These are phyloP conservation scores for Penicillium malachiteum DNA, from an alignment of 495 filamentous ascomycete species.

Conservation along the genomic window DNA sequence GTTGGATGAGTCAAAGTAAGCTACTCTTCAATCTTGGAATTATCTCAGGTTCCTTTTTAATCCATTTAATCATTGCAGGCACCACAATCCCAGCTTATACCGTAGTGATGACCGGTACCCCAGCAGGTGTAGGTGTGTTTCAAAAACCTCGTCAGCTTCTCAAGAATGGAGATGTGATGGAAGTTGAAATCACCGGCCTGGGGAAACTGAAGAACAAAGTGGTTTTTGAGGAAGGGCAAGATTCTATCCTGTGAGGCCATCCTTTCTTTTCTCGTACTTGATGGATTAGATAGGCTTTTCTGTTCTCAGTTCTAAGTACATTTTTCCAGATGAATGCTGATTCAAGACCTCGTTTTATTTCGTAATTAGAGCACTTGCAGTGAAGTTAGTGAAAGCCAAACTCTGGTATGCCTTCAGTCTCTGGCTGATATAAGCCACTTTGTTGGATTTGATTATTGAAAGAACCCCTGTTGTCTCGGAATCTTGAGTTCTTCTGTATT, in stretches of 20 bases:
- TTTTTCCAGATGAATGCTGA: background rate
- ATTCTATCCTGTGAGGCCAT: background rate
- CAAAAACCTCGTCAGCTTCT: slow-evolving; percentile 6
- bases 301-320: background rate
- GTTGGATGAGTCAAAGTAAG: background rate
- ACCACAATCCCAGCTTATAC: slow-evolving; percentile 64
- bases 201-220: background rate
- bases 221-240: background rate
- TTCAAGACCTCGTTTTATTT: background rate
- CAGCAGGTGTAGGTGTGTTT: slow-evolving; percentile 8
- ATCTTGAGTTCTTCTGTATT: too few relatives aligned
- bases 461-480: too few relatives aligned
- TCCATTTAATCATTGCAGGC: slow-evolving; percentile 28
- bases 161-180: background rate
- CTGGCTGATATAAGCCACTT: slow-evolving; percentile 3
- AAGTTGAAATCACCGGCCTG: background rate
- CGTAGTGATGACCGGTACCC: slow-evolving; percentile 8
- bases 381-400: slow-evolving; percentile 8
- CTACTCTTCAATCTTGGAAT: background rate
- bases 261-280: background rate
- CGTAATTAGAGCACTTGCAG: slow-evolving; percentile 4
- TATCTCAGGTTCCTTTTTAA: background rate
- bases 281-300: background rate
- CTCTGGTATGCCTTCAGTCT: slow-evolving; percentile 8
- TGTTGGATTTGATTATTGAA: too few relatives aligned